Base-by-base conservation (phyloP, 1,139 yeast genomes). In the Pichia norvegensis region DNA sequence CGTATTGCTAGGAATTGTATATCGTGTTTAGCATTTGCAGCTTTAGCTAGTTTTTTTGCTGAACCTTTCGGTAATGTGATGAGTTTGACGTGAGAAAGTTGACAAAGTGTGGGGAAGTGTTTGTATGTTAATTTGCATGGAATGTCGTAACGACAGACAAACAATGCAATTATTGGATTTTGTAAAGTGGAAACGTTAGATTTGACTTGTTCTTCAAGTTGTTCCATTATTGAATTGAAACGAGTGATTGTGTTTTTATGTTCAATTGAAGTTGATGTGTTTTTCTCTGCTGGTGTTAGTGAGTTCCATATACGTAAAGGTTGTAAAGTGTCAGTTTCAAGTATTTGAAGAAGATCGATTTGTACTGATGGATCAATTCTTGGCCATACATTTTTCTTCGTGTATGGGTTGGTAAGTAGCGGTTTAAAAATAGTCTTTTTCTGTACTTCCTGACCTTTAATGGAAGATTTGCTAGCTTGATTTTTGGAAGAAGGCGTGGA, bases 361-460 rank as follows among this genome's bases (percentile, higher is more conserved):
- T 73, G 71, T 1, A 63, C 50, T 4, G 66, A 61, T 1, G 71
- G 70, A 3, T 66, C 69, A 1, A 78, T 62, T 29, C 61, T 61
- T 1, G 85, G 85, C 80, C 84, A 79, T 29, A 61, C 44, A 42
- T 65, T 66, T 1, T 73, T 66, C 45, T 68, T 70, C 0, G 82
- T 73, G 55, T 66, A 78, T 4, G 85, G 84, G 52, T 77, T 78
- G 33, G 79, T 80, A 20, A 80, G 65, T 5, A 80, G 67, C 0
- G 85, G 83, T 56, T 78, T 79, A 59, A 75, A 76, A 4, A 78
- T 76, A n/a, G 40, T 41, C 22, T 41, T 45, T 27, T 44, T 45
- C 23, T 46, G 49, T 9, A 48, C 25, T 33, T 48, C 49, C 29
- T 48, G 51, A 6, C 42, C 46, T 31, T 44, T 46, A n/a, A 48